These are phyloP conservation scores for Clonostachys chloroleuca DNA, from an alignment of 2,329 filamentous ascomycete genomes.

Conservation along the genomic window DNA sequence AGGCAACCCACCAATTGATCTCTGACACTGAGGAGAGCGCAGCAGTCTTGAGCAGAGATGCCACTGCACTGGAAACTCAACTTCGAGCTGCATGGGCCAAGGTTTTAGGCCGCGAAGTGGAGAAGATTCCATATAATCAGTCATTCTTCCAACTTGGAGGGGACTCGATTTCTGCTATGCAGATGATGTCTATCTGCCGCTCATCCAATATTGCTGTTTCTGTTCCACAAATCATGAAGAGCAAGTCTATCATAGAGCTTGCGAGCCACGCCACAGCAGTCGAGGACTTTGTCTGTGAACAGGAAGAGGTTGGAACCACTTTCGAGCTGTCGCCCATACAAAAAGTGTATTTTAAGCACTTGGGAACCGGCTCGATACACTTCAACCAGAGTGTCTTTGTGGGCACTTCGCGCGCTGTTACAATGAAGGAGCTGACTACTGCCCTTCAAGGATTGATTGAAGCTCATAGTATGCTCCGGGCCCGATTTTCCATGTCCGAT, in stretches of 20 bases:
- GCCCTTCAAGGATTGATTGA: slow-evolving; percentile 11
- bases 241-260: slow-evolving; percentile 18
- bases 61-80: no score
- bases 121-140: slow-evolving; percentile 11
- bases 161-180: slow-evolving; percentile 38
- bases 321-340: slow-evolving; percentile 9
- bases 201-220: slow-evolving; percentile 18
- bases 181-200: slow-evolving; percentile 30
- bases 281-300: slow-evolving; percentile 26
- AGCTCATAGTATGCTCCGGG: slow-evolving; percentile 4
- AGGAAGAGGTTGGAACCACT: slow-evolving; percentile 38
- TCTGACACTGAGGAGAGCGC: no score
- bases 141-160: slow-evolving; percentile 34
- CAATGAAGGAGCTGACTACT: background rate
- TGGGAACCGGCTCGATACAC: background rate
- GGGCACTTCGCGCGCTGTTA: background rate
- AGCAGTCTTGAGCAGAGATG: no score
- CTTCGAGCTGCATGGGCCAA: no score
- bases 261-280: slow-evolving; percentile 5
- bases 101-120: background rate
- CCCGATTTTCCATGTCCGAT: slow-evolving; percentile 1
- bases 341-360: slow-evolving; percentile 2
- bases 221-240: slow-evolving; percentile 21
- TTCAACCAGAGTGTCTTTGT: slow-evolving; percentile 2
- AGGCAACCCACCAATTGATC: slow-evolving; percentile 1